Percentiles rank a stretch among this genome's conserved stretches.
These are phyloP conservation scores for Bruguiera hainesii DNA, from an alignment of 441 rosid genomes.

Conservation along the genomic window DNA sequence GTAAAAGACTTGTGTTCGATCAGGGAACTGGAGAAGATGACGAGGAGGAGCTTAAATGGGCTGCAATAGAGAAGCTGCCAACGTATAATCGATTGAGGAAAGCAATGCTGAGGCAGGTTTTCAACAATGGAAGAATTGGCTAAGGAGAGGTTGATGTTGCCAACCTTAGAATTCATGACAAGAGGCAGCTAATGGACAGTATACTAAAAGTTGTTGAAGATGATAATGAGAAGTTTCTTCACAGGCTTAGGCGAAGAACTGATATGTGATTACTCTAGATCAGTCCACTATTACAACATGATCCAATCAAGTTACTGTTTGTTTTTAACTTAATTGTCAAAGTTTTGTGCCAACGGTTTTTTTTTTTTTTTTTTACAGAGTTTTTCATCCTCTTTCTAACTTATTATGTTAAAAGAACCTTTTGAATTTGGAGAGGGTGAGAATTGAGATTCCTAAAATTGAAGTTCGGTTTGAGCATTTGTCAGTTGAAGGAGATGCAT, in stretches of 20 bases:
- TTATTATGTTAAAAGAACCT: not conserved
- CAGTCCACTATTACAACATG: not conserved
- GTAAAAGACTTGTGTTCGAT: not conserved
- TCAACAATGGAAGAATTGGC: slow-evolving; percentile 31
- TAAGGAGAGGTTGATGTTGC: slow-evolving; percentile 36
- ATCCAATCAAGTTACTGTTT: not conserved
- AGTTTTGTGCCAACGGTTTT: not conserved
- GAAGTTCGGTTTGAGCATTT: slow-evolving; percentile 53
- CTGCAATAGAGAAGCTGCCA: slow-evolving; percentile 62
- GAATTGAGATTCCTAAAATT: slow-evolving; percentile 51
- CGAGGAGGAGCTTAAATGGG: slow-evolving; percentile 66
- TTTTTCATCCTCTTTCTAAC: not conserved
- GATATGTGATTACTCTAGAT: slow-evolving; percentile 27
- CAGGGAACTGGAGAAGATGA: slow-evolving; percentile 24
- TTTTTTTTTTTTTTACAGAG: not conserved
- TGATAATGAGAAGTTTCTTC: slow-evolving; percentile 35
- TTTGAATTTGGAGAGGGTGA: slow-evolving; percentile 32
- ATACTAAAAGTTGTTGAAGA: slow-evolving; percentile 34
- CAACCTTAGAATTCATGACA: slow-evolving; percentile 27
- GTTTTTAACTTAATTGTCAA: not conserved
- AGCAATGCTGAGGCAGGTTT: slow-evolving; percentile 34
- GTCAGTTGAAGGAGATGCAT: slow-evolving; percentile 54
- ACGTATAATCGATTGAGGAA: slow-evolving; percentile 49
- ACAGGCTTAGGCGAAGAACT: slow-evolving; percentile 33
- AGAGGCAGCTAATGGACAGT: slow-evolving; percentile 35